These are phyloP conservation scores for Mucor piriformis DNA, from an alignment of 371 early-diverging fungal species.

Conservation along the genomic window DNA sequence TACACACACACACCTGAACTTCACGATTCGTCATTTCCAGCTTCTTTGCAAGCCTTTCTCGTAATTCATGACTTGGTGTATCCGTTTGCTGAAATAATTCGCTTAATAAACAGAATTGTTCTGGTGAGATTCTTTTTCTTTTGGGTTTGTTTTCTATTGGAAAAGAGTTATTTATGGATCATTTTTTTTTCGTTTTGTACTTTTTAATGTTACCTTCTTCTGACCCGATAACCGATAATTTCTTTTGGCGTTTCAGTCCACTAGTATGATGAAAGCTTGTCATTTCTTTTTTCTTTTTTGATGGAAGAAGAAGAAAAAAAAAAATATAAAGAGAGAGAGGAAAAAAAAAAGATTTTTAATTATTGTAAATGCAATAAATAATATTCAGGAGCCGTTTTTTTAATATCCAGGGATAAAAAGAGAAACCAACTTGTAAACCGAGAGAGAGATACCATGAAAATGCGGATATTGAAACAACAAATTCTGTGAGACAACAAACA, in stretches of 20 bases:
- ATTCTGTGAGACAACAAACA: slow-evolving; percentile 13
- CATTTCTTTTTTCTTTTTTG: neutral
- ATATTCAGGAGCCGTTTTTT: slow-evolving; percentile 8
- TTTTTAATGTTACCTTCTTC: slow-evolving; percentile 7
- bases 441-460: slow-evolving; percentile 1
- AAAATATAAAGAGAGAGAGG: neutral
- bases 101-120: slow-evolving; percentile 69
- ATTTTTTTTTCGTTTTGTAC: neutral
- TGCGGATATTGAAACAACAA: slow-evolving; percentile 8
- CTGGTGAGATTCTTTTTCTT: slow-evolving; percentile 74
- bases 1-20: slow-evolving; percentile 69
- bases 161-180: neutral
- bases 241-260: slow-evolving; percentile 19
- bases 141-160: slow-evolving; percentile 53
- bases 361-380: neutral
- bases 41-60: slow-evolving; percentile 82
- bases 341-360: neutral
- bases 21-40: slow-evolving; percentile 93
- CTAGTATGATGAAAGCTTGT: slow-evolving; percentile 14
- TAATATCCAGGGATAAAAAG: slow-evolving; percentile 12
- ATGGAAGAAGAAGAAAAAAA: neutral
- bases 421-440: neutral
- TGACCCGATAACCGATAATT: neutral
- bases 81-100: slow-evolving; percentile 76
- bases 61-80: slow-evolving; percentile 87